Evolutionary conservation across 257 asterid species (phyloP).

Genomic region (Solanum arcanum): DNA sequence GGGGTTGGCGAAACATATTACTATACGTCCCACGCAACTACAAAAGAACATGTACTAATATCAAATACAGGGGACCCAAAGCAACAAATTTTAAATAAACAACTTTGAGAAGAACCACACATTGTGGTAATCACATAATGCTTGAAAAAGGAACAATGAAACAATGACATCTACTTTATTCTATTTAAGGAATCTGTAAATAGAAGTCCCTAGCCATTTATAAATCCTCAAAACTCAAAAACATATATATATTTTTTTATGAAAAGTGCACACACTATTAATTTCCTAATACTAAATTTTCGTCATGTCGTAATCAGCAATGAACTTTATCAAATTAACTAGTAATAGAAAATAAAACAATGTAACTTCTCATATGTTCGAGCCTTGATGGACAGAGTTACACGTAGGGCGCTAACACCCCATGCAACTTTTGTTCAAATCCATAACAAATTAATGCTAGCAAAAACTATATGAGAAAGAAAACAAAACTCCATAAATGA

Average conservation of each 20-base stretch:
- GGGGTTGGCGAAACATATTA: not conserved
- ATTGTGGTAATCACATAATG: not conserved
- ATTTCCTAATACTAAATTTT: not conserved
- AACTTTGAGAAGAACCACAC: not conserved
- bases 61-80: not conserved
- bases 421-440: not conserved
- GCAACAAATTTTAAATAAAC: not conserved
- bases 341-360: not conserved
- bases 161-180: not conserved
- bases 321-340: not conserved
- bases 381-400: not conserved
- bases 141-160: not conserved
- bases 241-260: not conserved
- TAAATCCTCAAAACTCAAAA: not conserved
- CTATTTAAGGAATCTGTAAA: not conserved
- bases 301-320: not conserved
- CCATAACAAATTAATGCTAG: not conserved
- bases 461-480: not conserved
- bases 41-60: not conserved
- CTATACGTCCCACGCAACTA: not conserved
- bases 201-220: not conserved
- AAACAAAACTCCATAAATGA: not conserved
- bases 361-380: not conserved
- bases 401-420: not conserved
- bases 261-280: not conserved